Conservation (phyloP, 768 basidiomycete species). For the Podaxis carcinomalis region DNA sequence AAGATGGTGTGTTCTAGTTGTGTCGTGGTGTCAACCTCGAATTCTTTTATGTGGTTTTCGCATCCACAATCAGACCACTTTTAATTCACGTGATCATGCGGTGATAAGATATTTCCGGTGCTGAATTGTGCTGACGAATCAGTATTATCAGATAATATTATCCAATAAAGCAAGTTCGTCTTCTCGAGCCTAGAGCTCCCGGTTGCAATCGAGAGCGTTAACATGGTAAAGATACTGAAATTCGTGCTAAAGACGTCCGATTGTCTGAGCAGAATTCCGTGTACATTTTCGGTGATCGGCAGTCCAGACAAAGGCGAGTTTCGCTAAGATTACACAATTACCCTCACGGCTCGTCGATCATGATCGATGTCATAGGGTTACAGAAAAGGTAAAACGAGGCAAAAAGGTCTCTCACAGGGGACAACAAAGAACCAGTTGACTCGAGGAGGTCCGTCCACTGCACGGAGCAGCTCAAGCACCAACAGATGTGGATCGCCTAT, state of each 20-base stretch:
- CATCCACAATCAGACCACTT: conserved; percentile 35
- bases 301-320: not conserved
- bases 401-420: not conserved
- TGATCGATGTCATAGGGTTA: not conserved
- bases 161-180: not conserved
- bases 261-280: not conserved
- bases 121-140: conserved; percentile 5
- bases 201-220: not conserved
- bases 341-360: not conserved
- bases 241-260: not conserved
- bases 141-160: not conserved
- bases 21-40: not conserved
- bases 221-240: not conserved
- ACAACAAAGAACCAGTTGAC: not conserved
- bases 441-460: too few relatives aligned
- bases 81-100: conserved; percentile 26
- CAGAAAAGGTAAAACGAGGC: not conserved
- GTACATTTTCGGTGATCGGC: not conserved
- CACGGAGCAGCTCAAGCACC: too few relatives aligned
- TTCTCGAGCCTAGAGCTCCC: too few relatives aligned
- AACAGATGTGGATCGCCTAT: too few relatives aligned
- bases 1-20: not conserved
- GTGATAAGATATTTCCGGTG: conserved; percentile 8
- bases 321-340: not conserved
- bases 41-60: conserved; percentile 22